Base-by-base conservation (phyloP, 2,329 filamentous ascomycete species). In the Claviceps spartinae region DNA sequence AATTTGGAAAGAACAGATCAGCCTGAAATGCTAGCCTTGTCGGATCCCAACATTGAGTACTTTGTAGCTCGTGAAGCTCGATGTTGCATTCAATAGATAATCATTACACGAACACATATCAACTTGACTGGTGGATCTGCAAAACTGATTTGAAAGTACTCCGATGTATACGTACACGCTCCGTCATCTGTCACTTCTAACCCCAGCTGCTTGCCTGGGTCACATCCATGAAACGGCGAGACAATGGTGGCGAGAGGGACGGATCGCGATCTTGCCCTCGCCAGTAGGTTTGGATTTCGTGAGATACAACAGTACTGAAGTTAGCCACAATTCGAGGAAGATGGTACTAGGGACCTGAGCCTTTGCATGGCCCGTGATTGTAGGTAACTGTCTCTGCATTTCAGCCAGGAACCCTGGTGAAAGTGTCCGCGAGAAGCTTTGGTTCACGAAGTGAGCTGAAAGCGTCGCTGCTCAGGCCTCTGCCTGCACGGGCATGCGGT, bases 161-260 rank as follows among this genome's bases (percentile, higher is more conserved):
- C 41, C 20, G 13, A 59, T 49, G 59, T 59, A 58, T 54, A 50
- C 18, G 48, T 42, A 58, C 54, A 50, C 26, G 41, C 48, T 30
- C 18, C 54, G 22, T 49, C 59, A 50, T 48, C 49, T 61, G 54
- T 58, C 55, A 61, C 52, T 54, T 59, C 54, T 22, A 36, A 36
- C 44, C n/a, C 40, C 41, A 43, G 38, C 30, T 22, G 11, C 24
- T 18, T 24, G 20, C 52, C 55, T 54, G 43, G 18, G 48, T 54
- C 47, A 53, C 52, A 55, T 52, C 52, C 45, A 49, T 47, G 44
- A 24, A 24, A 34, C 22, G 42, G 42, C 58, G 61, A 62, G 37
- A 57, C 55, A 24, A 49, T 54, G 60, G 52, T 49, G 57, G 61
- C 51, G 58, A 59, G 52, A 54, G 52, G 50, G 55, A 36, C 43